A percentile compares a stretch with the other conserved stretches of the same genome.
These are phyloP conservation scores for Cercospora sp. DNA, from an alignment of 2,329 filamentous ascomycete species.

Conservation along the genomic window DNA sequence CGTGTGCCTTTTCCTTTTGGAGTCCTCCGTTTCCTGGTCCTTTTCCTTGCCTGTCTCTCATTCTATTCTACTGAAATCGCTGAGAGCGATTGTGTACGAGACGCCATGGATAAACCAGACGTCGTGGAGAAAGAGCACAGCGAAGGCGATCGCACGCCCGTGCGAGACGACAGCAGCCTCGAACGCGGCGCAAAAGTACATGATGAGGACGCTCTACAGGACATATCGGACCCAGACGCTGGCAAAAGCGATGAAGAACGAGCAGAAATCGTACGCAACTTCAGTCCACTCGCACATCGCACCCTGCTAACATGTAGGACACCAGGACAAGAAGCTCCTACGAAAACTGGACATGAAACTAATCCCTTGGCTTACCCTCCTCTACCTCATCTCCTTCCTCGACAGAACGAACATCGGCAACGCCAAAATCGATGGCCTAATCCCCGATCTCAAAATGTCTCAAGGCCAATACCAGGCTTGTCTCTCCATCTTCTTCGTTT, in stretches of 20 bases:
- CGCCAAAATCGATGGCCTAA: slow-evolving; percentile 59
- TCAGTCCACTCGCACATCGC: not conserved
- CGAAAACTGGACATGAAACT: slow-evolving; percentile 62
- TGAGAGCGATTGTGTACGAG: not conserved
- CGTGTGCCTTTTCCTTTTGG: not conserved
- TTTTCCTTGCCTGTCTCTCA: not conserved
- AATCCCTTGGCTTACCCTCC: slow-evolving; percentile 67
- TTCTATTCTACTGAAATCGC: not conserved
- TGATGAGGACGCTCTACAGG: not conserved
- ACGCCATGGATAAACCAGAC: slow-evolving; percentile 7
- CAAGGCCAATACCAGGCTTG: slow-evolving; percentile 66
- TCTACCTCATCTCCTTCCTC: slow-evolving; percentile 74
- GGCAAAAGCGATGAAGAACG: slow-evolving; percentile 17
- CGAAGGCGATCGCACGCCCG: slow-evolving; percentile 3
- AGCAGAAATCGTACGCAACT: slow-evolving; percentile 9
- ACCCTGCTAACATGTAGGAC: not conserved
- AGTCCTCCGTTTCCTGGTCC: not conserved
- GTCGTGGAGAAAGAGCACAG: not conserved
- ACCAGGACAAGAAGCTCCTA: slow-evolving; percentile 61
- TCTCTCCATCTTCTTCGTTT: slow-evolving; percentile 83
- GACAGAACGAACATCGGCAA: slow-evolving; percentile 74
- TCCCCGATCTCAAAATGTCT: slow-evolving; percentile 61
- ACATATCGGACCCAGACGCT: slow-evolving; percentile 14
- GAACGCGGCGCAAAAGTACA: not conserved
- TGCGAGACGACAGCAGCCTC: not conserved